A percentile compares a stretch with the other conserved stretches of the same genome.
phyloP scores from a whole-genome alignment of 768 basidiomycete species.

The Steccherinum ochraceum region DNA sequence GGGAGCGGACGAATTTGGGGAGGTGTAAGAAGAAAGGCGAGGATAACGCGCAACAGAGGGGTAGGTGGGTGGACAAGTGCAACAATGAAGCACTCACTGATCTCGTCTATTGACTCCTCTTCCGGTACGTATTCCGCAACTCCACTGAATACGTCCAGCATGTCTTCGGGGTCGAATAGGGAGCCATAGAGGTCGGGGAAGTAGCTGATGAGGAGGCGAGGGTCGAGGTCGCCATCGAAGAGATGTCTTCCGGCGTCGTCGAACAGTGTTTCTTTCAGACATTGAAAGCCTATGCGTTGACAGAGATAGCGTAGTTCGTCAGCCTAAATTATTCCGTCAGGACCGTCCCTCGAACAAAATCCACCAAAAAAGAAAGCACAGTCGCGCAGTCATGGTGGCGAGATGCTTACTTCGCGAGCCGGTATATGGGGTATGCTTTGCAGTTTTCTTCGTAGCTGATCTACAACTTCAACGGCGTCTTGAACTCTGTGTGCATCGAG shows the following conservation, averaged over 20 bases:
- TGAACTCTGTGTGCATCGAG: constrained; percentile 58
- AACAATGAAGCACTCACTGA: constrained; percentile 58
- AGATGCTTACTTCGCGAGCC: constrained; percentile 44
- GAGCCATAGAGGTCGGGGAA: constrained; percentile 70
- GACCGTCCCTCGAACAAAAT: neutral
- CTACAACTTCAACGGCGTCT: constrained; percentile 57
- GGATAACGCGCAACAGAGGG: too few species aligned
- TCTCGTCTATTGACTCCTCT: constrained; percentile 69
- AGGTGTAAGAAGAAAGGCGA: constrained; percentile 1
- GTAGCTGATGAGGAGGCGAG: constrained; percentile 73
- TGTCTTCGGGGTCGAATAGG: constrained; percentile 48
- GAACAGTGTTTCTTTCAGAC: constrained; percentile 74
- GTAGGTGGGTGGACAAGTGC: constrained; percentile 6
- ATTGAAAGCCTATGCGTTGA: constrained; percentile 76
- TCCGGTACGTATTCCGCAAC: constrained; percentile 64
- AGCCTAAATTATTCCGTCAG: constrained; percentile 28
- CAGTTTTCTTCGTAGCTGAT: constrained; percentile 52
- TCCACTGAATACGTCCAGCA: constrained; percentile 69
- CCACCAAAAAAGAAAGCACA: neutral
- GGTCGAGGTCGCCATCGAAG: constrained; percentile 77
- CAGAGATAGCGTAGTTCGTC: constrained; percentile 76
- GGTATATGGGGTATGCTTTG: constrained; percentile 45
- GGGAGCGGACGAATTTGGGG: constrained; percentile 10
- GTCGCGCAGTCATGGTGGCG: constrained; percentile 6
- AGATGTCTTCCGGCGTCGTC: constrained; percentile 77